Percentiles rank a stretch among this genome's conserved stretches.
phyloP scores from a whole-genome alignment of 2,329 filamentous ascomycete species.

The Nothopassalora personata region DNA sequence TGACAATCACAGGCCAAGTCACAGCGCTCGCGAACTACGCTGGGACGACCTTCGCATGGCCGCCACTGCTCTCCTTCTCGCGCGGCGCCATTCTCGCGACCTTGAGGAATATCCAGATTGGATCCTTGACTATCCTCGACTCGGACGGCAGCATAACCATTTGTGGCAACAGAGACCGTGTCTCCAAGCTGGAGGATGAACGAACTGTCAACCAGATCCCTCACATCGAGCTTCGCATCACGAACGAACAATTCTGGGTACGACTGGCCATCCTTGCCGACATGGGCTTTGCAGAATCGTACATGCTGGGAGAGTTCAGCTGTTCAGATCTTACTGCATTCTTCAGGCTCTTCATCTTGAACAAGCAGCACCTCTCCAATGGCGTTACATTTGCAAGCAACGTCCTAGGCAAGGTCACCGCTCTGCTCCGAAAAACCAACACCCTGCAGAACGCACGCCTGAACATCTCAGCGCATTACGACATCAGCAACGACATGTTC shows the following conservation, averaged over 20 bases:
- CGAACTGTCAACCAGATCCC: conserved; percentile 37
- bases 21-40: conserved; percentile 39
- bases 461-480: conserved; percentile 68
- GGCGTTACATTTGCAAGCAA: conserved; percentile 59
- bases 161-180: conserved; percentile 36
- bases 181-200: conserved; percentile 33
- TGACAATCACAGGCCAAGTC: conserved; percentile 34
- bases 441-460: conserved; percentile 52
- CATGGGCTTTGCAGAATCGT: conserved; percentile 69
- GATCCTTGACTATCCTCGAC: conserved; percentile 43
- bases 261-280: conserved; percentile 64
- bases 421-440: conserved; percentile 46
- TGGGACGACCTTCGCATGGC: conserved; percentile 42
- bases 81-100: conserved; percentile 43
- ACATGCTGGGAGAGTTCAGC: conserved; percentile 66
- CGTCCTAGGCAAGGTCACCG: conserved; percentile 53
- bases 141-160: conserved; percentile 39
- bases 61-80: conserved; percentile 43
- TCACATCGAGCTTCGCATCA: conserved; percentile 54
- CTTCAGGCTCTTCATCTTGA: conserved; percentile 66
- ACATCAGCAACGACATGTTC: conserved; percentile 72
- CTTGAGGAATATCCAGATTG: conserved; percentile 42
- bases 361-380: conserved; percentile 52
- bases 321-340: conserved; percentile 63
- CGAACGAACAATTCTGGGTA: conserved; percentile 65